phyloP scores from a whole-genome alignment of 2,329 filamentous ascomycete genomes.

The Exutisphaerella laricina region DNA sequence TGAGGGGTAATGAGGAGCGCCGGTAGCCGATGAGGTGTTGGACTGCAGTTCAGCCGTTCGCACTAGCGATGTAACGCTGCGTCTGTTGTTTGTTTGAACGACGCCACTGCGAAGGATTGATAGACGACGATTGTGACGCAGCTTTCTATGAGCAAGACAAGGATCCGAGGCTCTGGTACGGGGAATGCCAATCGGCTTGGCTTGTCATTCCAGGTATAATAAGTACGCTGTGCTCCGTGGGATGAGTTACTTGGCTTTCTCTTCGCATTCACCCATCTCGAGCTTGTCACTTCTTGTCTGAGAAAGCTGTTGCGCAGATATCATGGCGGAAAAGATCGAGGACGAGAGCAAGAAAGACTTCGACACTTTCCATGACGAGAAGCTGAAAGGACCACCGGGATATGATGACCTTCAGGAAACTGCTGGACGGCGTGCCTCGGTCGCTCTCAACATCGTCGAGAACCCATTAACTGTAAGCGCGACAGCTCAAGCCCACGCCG shows the following conservation, averaged over 20 bases:
- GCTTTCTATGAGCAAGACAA: neutral
- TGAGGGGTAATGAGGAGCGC: no score
- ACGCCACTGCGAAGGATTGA: neutral
- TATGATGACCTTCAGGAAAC: constrained; percentile 9
- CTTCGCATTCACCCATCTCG: neutral
- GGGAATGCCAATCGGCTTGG: neutral
- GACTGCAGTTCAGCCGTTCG: neutral
- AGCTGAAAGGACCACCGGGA: neutral
- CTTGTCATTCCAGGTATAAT: neutral
- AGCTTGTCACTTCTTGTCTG: neutral
- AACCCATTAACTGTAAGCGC: constrained; percentile 42
- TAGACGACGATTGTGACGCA: neutral
- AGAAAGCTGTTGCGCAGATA: neutral
- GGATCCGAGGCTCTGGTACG: neutral
- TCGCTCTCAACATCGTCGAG: constrained; percentile 44
- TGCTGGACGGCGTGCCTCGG: constrained; percentile 35
- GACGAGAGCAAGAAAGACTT: neutral
- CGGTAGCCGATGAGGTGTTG: no score
- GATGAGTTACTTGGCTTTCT: neutral
- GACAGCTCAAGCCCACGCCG: neutral
- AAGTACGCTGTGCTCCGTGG: neutral
- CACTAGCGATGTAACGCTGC: neutral
- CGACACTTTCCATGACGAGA: neutral
- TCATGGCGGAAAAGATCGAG: neutral
- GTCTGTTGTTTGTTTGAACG: neutral